These are phyloP conservation scores for Kwoniella mangroviensis DNA, from an alignment of 768 basidiomycete species.

Conservation along the genomic window DNA sequence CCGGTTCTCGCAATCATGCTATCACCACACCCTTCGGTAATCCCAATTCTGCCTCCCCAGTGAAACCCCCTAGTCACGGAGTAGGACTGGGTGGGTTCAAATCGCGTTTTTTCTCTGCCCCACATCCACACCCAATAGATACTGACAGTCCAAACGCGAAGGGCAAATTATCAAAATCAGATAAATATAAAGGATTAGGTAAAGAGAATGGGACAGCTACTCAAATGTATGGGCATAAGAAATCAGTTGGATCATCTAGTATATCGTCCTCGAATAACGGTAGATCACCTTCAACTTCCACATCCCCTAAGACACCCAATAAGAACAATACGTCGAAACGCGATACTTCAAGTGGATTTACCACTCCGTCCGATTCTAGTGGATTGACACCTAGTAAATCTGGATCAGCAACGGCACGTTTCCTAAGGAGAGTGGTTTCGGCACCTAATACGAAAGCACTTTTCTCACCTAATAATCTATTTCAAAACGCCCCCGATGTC, in stretches of 20 bases:
- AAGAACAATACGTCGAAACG: constrained; percentile 11
- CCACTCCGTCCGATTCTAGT: constrained; percentile 25
- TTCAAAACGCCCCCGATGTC: constrained; percentile 63
- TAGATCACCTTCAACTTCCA: constrained; percentile 27
- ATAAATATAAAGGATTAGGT: constrained; percentile 41
- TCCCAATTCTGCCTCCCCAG: constrained; percentile 28
- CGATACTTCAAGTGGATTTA: constrained; percentile 14
- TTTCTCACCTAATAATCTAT: constrained; percentile 61
- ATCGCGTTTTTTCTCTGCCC: constrained; percentile 47
- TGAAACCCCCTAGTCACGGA: constrained; percentile 32
- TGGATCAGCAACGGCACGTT: constrained; percentile 68
- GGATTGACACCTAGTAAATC: constrained; percentile 20
- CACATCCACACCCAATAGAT: constrained; percentile 12
- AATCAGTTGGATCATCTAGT: constrained; percentile 38
- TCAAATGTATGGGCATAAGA: constrained; percentile 17
- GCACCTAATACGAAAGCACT: constrained; percentile 95
- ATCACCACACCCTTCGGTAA: constrained; percentile 17
- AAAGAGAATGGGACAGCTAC: constrained; percentile 22
- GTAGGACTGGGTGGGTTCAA: constrained; percentile 38
- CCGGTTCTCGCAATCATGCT: constrained; percentile 17
- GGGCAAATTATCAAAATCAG: constrained; percentile 19
- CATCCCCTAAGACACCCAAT: constrained; percentile 44
- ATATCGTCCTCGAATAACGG: constrained; percentile 26
- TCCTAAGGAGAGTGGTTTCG: constrained; percentile 92
- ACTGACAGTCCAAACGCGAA: constrained; percentile 3